phyloP scores from a whole-genome alignment of 2,329 filamentous ascomycete genomes.

The Alternaria conjuncta region DNA sequence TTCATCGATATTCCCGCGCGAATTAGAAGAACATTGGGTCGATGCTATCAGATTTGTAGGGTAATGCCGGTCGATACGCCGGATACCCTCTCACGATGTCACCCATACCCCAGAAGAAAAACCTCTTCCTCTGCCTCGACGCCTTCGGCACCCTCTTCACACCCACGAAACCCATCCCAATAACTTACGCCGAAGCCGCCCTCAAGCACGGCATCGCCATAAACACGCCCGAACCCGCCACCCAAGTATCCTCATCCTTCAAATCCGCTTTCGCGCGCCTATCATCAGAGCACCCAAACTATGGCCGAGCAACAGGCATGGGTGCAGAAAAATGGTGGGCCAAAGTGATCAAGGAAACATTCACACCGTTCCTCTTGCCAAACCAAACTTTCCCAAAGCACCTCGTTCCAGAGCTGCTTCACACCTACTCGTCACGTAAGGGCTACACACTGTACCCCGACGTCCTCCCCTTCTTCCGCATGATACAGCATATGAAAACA shows the following conservation, averaged over 20 bases:
- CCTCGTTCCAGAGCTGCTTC: slow-evolving; percentile 58
- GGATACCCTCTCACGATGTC: slow-evolving; percentile 4
- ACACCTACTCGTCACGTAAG: slow-evolving; percentile 60
- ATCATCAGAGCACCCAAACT: slow-evolving; percentile 61
- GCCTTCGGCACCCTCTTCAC: slow-evolving; percentile 70
- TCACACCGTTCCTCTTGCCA: slow-evolving; percentile 33
- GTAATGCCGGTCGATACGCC: background rate
- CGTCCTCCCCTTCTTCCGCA: slow-evolving; percentile 54
- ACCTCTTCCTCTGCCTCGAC: slow-evolving; percentile 67
- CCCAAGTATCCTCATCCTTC: slow-evolving; percentile 40
- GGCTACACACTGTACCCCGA: slow-evolving; percentile 61
- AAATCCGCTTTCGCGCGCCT: slow-evolving; percentile 57
- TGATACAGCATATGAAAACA: slow-evolving; percentile 40
- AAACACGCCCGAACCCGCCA: slow-evolving; percentile 42
- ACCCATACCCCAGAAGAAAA: slow-evolving; percentile 35
- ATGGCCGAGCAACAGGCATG: slow-evolving; percentile 61
- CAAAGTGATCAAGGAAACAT: slow-evolving; percentile 63
- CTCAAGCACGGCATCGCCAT: slow-evolving; percentile 56
- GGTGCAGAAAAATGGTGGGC: slow-evolving; percentile 65
- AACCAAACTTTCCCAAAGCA: slow-evolving; percentile 50
- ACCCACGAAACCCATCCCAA: slow-evolving; percentile 57
- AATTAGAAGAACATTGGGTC: background rate
- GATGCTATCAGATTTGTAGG: background rate
- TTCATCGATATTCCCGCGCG: background rate
- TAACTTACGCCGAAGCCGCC: slow-evolving; percentile 63